Evolutionary conservation across 805 yeast species (phyloP).

Genomic region (Suhomyces prunicola): DNA sequence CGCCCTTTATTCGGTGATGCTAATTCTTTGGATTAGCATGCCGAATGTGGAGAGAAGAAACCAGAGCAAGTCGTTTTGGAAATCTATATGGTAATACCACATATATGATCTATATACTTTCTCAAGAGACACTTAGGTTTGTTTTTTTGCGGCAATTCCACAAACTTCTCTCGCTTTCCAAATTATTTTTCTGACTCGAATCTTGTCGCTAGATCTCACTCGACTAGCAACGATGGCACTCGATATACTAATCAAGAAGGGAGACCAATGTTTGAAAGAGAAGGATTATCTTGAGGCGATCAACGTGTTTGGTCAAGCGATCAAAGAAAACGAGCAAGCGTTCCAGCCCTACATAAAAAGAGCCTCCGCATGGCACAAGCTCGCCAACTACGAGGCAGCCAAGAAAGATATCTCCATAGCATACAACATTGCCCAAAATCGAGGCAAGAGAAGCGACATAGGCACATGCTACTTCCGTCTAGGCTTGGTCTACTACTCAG

Average conservation of each 20-base stretch:
- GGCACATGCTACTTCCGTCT: constrained; percentile 48
- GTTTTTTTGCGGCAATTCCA: background rate
- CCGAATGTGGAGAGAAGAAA: constrained; percentile 30
- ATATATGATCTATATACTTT: too few species aligned
- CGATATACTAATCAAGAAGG: constrained; percentile 32
- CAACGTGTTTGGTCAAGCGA: constrained; percentile 33
- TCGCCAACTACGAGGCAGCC: constrained; percentile 47
- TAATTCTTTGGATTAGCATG: constrained; percentile 37
- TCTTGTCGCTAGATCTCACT: background rate
- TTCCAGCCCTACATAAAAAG: constrained; percentile 47
- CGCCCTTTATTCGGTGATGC: constrained; percentile 31
- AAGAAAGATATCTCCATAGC: constrained; percentile 46
- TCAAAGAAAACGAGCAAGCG: constrained; percentile 43
- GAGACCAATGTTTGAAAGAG: constrained; percentile 27
- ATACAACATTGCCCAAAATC: constrained; percentile 39
- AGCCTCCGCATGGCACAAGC: constrained; percentile 48
- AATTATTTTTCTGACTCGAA: background rate
- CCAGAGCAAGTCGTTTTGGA: constrained; percentile 12
- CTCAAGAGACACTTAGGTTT: too few species aligned
- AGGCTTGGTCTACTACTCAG: constrained; percentile 44
- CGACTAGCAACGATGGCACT: constrained; percentile 18
- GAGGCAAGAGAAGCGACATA: constrained; percentile 46
- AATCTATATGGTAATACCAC: constrained; percentile 17
- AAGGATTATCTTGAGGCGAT: constrained; percentile 47
- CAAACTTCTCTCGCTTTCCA: background rate